Percentiles rank a stretch among this genome's conserved stretches.
These are phyloP conservation scores for Fulvia fulva DNA, from an alignment of 2,329 filamentous ascomycete genomes.

Conservation along the genomic window DNA sequence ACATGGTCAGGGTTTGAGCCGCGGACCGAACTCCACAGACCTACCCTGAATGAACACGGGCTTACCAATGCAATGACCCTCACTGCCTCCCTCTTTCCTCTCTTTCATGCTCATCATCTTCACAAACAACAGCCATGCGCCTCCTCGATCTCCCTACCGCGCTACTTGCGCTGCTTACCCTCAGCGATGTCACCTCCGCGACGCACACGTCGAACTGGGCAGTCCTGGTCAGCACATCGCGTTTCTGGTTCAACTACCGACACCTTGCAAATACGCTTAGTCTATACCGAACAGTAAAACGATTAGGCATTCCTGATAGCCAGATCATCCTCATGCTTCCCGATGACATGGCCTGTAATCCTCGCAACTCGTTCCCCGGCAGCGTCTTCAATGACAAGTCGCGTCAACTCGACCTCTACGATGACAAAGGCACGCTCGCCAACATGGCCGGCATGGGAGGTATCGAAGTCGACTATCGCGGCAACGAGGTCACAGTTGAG, in stretches of 20 bases:
- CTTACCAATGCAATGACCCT: neutral
- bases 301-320: constrained; percentile 93
- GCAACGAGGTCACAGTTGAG: constrained; percentile 97
- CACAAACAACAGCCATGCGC: constrained; percentile 16
- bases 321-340: constrained; percentile 99
- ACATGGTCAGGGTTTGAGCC: neutral
- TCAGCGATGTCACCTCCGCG: constrained; percentile 44
- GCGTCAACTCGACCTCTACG: constrained; percentile 90
- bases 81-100: neutral
- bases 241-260: constrained; percentile 99
- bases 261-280: constrained; percentile 97
- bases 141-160: constrained; percentile 26
- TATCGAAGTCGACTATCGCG: constrained; percentile 96
- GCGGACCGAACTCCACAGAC: neutral
- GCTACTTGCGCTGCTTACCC: constrained; percentile 25
- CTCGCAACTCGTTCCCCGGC: constrained; percentile 93
- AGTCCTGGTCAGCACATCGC: constrained; percentile 94
- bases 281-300: constrained; percentile 96
- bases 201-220: constrained; percentile 99
- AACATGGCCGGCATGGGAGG: constrained; percentile 32
- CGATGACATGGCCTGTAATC: constrained; percentile 99
- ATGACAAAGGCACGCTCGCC: constrained; percentile 52
- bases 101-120: neutral
- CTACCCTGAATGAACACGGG: neutral
- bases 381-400: constrained; percentile 98